Evolutionary conservation across 2,329 filamentous ascomycete genomes (phyloP).

Genomic region (Alternaria atra): DNA sequence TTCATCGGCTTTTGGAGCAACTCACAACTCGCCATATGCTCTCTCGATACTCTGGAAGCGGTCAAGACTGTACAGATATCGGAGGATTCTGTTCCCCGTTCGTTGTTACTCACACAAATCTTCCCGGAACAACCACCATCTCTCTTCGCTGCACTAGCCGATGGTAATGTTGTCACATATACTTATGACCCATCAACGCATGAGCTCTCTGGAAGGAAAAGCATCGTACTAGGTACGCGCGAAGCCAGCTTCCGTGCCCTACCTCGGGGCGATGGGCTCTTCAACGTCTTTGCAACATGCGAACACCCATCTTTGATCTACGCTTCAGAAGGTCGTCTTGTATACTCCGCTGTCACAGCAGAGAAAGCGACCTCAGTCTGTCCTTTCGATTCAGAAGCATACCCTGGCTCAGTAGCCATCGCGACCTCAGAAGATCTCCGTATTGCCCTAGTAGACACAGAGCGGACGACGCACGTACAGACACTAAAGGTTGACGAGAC

Average conservation of each 20-base stretch:
- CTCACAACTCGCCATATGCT: slow-evolving; percentile 79
- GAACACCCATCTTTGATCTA: slow-evolving; percentile 96
- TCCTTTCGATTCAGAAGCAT: slow-evolving; percentile 82
- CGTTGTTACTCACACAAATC: slow-evolving; percentile 80
- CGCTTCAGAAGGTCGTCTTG: slow-evolving; percentile 82
- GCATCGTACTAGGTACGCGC: slow-evolving; percentile 83
- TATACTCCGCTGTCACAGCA: slow-evolving; percentile 93
- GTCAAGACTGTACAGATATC: slow-evolving; percentile 64
- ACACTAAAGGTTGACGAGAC: slow-evolving; percentile 81
- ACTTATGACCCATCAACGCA: slow-evolving; percentile 70
- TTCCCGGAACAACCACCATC: slow-evolving; percentile 74
- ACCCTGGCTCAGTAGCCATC: slow-evolving; percentile 80
- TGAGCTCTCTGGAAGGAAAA: slow-evolving; percentile 76
- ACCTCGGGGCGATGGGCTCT: slow-evolving; percentile 70
- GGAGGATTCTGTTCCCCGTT: slow-evolving; percentile 82
- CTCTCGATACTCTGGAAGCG: slow-evolving; percentile 71
- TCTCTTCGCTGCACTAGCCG: slow-evolving; percentile 88
- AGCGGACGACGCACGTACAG: slow-evolving; percentile 88
- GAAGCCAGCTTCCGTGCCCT: slow-evolving; percentile 83
- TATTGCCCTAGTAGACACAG: slow-evolving; percentile 81
- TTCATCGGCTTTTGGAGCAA: slow-evolving; percentile 89
- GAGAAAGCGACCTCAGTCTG: slow-evolving; percentile 85
- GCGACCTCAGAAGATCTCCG: slow-evolving; percentile 80
- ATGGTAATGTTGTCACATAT: slow-evolving; percentile 89
- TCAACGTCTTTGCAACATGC: slow-evolving; percentile 89